Evolutionary conservation across 2,329 filamentous ascomycete genomes (phyloP), one percentile per base, ranked within the genome.

Genomic region (Alternaria viburni): DNA sequence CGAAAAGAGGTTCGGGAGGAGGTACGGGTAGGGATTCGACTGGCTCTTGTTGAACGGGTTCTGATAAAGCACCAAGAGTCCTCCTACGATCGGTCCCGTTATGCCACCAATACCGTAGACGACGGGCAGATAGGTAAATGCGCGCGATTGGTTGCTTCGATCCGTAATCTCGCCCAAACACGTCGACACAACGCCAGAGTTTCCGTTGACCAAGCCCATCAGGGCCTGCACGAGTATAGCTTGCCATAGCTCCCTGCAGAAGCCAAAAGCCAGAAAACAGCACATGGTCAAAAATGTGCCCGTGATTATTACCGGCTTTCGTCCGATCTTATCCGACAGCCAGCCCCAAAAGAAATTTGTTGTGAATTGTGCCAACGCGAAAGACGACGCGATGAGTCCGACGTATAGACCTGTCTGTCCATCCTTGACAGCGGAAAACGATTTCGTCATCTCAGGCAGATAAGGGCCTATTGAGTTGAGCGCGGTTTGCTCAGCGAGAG

Each of bases 391-490:
- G 51, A 98, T 90, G 50, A 93, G 85, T 13, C 96, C 96, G 1
- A 98, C 93, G 77, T 97, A 98, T 45, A 98, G 77, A 1, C 95
- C 96, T 30, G 91, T 90, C 71, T 93, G 84, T 6, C 84, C 85
- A 2, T 86, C 81, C 19, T 91, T 86, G 19, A 97, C 90, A 65
- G 92, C 92, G 1, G 93, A 91, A 77, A 98, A 98, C 1, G 89
- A 89, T 21, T 89, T 88, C 2, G 94, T 90, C 95, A 99, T 98
- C 71, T 93, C 88, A 0, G 96, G 96, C 2, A 99, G 87, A 79
- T 99, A 99, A 1, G 96, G 96, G 11, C 91, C 92, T 74, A 99
- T 97, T 21, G 93, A 97, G 80, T 99, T 99, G 76, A 99, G 87
- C 0, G 96, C 96, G 0, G 95, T 98, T 84, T 99, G 96, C 78